Conservation (phyloP, 768 basidiomycete species). For the Tephrocybe sp. region DNA sequence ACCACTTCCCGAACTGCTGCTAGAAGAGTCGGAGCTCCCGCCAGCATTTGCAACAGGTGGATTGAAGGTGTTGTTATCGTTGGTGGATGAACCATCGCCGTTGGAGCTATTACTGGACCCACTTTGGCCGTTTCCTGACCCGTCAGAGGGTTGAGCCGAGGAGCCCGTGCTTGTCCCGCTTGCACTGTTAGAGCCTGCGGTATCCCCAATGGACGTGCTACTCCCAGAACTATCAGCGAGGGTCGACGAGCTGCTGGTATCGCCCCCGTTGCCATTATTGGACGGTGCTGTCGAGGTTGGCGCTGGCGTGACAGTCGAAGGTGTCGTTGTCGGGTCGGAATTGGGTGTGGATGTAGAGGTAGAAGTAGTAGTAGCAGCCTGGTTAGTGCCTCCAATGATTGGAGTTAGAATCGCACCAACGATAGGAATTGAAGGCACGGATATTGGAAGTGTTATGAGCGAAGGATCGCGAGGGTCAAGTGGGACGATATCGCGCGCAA, state of each 20-base stretch:
- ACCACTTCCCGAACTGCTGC: slow-evolving; percentile 1
- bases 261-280: slow-evolving; percentile 14
- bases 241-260: background rate
- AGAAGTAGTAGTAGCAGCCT: slow-evolving; percentile 12
- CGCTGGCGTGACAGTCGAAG: slow-evolving; percentile 10
- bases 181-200: slow-evolving; percentile 2
- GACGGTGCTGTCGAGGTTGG: slow-evolving; percentile 3
- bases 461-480: slow-evolving; percentile 33
- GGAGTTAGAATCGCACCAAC: slow-evolving; percentile 33
- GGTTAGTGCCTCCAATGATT: slow-evolving; percentile 27
- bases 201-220: background rate
- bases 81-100: background rate
- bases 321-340: slow-evolving; percentile 9
- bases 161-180: slow-evolving; percentile 10
- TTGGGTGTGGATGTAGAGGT: slow-evolving; percentile 12
- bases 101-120: background rate
- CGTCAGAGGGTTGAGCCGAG: background rate
- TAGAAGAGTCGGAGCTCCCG: background rate
- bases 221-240: slow-evolving; percentile 1
- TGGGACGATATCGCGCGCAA: background rate
- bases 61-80: background rate
- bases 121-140: background rate
- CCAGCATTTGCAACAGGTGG: slow-evolving; percentile 5
- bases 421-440: slow-evolving; percentile 39
- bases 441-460: slow-evolving; percentile 34